Evolutionary conservation across 2,329 filamentous ascomycete species (phyloP), one percentile per base, ranked within the genome.

Genomic region (Nemania diffusa): DNA sequence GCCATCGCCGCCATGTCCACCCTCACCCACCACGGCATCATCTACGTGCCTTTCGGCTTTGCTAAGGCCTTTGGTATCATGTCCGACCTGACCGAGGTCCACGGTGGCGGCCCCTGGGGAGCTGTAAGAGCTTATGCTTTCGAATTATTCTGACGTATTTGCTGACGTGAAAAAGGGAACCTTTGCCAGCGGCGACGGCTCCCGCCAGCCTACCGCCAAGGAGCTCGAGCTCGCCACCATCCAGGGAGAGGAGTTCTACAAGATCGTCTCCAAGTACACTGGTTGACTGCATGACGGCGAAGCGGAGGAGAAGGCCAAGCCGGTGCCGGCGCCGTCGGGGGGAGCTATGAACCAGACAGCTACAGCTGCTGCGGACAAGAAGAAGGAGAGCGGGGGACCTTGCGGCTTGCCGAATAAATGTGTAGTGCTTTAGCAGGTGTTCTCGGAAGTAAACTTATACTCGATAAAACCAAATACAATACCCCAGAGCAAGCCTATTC

Each of bases 1-100:
- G 91, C 88, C 73, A 83, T 97, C 71, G 85, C 90, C 37, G 84
- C 91, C 78, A 89, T 98, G 88, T 93, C 90, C 77, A 98, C 95
- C 20, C 85, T 98, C 62, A 81, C 90, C 68, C 96, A 98, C 84
- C 96, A 98, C 85, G 96, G 96, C 77, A 91, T 98, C 83, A 91
- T 96, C 85, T 98, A 91, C 80, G 94, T 98, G n/a, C 96, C 96
- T 56, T 86, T 98, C 62, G 96, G 96, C 63, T 98, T 97, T 86
- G 91, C 92, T 82, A 92, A 90, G 75, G 83, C 89, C 57, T 97
- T 97, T 78, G 78, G 78, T 67, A 82, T 89, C 71, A 82, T 97
- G 72, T 79, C 90, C 72, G 90, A 94, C 82, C 80, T 97, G 40
- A 78, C 78, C 32, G 94, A 97, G 85, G 86, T 96, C 70, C 92